These are phyloP conservation scores for Pelargonium australe DNA, from an alignment of 441 rosid species.

Conservation along the genomic window DNA sequence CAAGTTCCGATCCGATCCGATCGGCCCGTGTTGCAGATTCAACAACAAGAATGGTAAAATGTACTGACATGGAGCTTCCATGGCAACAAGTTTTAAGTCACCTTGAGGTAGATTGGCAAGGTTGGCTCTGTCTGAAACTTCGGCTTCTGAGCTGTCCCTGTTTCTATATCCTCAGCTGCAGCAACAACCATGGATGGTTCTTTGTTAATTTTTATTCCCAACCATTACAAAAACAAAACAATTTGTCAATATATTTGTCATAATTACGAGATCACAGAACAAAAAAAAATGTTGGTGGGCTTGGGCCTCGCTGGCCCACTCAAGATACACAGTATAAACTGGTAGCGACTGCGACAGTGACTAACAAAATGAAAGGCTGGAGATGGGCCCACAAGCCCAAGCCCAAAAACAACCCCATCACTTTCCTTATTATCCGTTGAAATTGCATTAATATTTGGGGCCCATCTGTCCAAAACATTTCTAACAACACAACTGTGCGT, in stretches of 20 bases:
- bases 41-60: not conserved
- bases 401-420: no score
- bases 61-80: no score
- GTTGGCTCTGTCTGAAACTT: constrained; percentile 78
- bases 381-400: no score
- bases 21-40: no score
- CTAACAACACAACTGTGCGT: no score
- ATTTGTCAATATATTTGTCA: not conserved
- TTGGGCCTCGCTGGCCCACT: no score
- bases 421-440: no score
- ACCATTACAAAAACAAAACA: not conserved
- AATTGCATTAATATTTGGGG: no score
- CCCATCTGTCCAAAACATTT: no score
- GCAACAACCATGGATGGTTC: constrained; percentile 13
- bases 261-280: not conserved
- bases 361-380: no score
- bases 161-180: constrained; percentile 80
- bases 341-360: not conserved
- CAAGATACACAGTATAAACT: no score
- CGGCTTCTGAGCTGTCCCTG: constrained; percentile 36
- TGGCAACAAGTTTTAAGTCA: constrained; percentile 18
- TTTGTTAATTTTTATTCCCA: not conserved
- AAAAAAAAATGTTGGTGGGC: not conserved
- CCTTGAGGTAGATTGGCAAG: constrained; percentile 84
- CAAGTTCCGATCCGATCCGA: not conserved